These are phyloP conservation scores for Microbotryomycetes sp. DNA, from an alignment of 1,284 basidiomycete genomes.

Conservation along the genomic window DNA sequence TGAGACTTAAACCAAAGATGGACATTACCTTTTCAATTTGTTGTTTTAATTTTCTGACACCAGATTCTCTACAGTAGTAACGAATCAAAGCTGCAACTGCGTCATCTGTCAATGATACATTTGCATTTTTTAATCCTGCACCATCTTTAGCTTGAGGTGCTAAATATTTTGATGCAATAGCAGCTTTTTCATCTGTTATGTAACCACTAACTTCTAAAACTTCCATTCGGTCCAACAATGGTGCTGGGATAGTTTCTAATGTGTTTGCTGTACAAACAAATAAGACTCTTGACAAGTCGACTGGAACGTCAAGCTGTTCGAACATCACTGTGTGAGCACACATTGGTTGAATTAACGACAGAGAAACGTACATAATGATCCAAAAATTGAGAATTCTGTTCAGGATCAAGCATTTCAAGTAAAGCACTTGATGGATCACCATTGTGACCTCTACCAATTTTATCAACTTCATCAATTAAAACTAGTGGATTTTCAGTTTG, in stretches of 20 bases:
- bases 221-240: slow-evolving; percentile 75
- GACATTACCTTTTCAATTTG: slow-evolving; percentile 79
- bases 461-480: slow-evolving; percentile 97
- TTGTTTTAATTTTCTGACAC: slow-evolving; percentile 85
- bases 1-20: background rate
- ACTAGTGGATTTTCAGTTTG: slow-evolving; percentile 90
- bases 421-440: slow-evolving; percentile 92
- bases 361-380: slow-evolving; percentile 74
- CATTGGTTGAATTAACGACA: background rate
- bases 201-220: slow-evolving; percentile 95
- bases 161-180: slow-evolving; percentile 86
- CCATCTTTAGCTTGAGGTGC: slow-evolving; percentile 91
- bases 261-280: slow-evolving; percentile 96
- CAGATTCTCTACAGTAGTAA: slow-evolving; percentile 95
- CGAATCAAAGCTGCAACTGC: slow-evolving; percentile 88
- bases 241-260: slow-evolving; percentile 92
- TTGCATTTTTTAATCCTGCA: slow-evolving; percentile 74
- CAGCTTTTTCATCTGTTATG: slow-evolving; percentile 91
- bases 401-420: slow-evolving; percentile 95
- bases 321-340: background rate
- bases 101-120: slow-evolving; percentile 67
- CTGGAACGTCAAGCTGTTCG: slow-evolving; percentile 80
- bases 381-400: slow-evolving; percentile 92
- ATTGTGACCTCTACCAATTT: slow-evolving; percentile 89
- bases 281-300: slow-evolving; percentile 89